These are phyloP conservation scores for Colletotrichum tofieldiae DNA, from an alignment of 2,329 filamentous ascomycete species.

Conservation along the genomic window DNA sequence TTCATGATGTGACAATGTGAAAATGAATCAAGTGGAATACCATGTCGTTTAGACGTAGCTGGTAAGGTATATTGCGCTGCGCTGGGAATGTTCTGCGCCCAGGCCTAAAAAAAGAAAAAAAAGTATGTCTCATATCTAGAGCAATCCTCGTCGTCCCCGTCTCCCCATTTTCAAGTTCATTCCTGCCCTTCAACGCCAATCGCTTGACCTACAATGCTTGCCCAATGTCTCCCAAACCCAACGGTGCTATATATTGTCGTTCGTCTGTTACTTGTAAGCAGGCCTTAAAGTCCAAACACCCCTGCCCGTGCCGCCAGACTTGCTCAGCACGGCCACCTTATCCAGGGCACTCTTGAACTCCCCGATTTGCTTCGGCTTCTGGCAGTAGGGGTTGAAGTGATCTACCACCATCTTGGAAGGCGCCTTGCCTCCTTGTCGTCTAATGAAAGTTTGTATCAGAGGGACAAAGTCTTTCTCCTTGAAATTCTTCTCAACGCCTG, in stretches of 20 bases:
- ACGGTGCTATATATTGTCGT: not conserved
- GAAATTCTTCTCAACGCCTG: constrained; percentile 57
- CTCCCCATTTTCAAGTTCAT: not conserved
- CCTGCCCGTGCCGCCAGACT: constrained; percentile 66
- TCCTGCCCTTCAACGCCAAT: not conserved
- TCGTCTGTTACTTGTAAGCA: constrained; percentile 9
- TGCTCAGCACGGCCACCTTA: constrained; percentile 80
- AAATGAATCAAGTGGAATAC: not conserved
- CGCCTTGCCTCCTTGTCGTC: constrained; percentile 82
- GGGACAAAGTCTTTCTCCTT: constrained; percentile 75
- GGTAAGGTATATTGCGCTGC: not conserved
- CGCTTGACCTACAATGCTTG: not conserved
- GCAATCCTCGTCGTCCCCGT: no score
- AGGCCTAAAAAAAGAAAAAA: not conserved
- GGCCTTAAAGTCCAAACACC: constrained; percentile 68
- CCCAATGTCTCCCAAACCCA: not conserved
- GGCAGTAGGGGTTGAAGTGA: constrained; percentile 88
- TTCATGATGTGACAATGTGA: not conserved
- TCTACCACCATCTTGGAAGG: constrained; percentile 90
- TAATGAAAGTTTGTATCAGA: constrained; percentile 85
- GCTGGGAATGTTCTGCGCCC: not conserved
- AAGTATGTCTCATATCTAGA: no score
- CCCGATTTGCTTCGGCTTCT: constrained; percentile 75
- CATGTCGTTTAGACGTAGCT: not conserved
- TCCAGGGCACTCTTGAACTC: constrained; percentile 89